Conservation (phyloP, 2,329 filamentous ascomycete genomes). For the Apiospora hydei region DNA sequence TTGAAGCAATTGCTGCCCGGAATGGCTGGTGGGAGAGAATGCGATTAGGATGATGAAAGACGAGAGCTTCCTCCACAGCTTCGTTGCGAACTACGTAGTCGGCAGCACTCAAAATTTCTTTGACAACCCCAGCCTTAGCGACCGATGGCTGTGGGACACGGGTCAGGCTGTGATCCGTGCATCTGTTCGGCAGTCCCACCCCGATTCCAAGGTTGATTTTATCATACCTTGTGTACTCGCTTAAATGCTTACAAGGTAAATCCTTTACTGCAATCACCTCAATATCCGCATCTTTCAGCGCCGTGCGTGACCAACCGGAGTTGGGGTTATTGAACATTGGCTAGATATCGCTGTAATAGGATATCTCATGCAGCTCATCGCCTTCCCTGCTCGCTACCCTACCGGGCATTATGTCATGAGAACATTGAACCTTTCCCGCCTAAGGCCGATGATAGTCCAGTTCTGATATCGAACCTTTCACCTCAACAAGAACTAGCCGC, state of each 20-base stretch:
- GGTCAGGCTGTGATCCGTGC: neutral
- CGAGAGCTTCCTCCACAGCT: slow-evolving; percentile 22
- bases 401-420: slow-evolving; percentile 1
- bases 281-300: neutral
- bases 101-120: slow-evolving; percentile 30
- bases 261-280: neutral
- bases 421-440: neutral
- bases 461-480: neutral
- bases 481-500: neutral
- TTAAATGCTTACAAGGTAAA: neutral
- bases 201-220: neutral
- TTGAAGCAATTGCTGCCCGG: neutral
- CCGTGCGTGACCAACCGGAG: neutral
- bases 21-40: neutral
- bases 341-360: neutral
- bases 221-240: neutral
- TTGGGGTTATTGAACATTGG: neutral
- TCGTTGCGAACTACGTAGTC: slow-evolving; percentile 27
- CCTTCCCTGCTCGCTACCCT: neutral
- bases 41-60: slow-evolving; percentile 7
- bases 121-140: slow-evolving; percentile 21
- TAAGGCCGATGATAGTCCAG: neutral
- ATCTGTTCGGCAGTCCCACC: neutral
- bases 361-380: neutral
- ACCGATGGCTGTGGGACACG: neutral